These are phyloP conservation scores for Apiospora sp. DNA, from an alignment of 2,329 filamentous ascomycete genomes.

Conservation along the genomic window DNA sequence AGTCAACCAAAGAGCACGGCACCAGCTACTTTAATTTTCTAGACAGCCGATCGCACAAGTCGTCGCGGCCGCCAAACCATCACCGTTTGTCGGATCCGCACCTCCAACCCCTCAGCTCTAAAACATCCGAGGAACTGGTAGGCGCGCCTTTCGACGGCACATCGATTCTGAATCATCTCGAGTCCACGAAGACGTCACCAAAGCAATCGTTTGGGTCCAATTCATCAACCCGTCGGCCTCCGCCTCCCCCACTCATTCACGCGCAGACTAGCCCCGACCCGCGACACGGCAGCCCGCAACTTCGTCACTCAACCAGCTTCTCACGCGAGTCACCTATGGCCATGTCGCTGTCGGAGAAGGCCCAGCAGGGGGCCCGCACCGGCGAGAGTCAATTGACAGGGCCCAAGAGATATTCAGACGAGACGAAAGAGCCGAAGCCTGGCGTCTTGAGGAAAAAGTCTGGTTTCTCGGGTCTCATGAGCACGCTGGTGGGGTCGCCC, in stretches of 20 bases:
- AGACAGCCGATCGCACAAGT: slow-evolving; percentile 19
- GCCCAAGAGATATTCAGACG: slow-evolving; percentile 82
- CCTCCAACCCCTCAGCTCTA: slow-evolving; percentile 51
- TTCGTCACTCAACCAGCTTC: slow-evolving; percentile 71
- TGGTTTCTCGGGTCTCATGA: slow-evolving; percentile 88
- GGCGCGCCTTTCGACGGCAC: slow-evolving; percentile 72
- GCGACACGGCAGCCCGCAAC: slow-evolving; percentile 58
- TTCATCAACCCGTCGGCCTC: slow-evolving; percentile 39
- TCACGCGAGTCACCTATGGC: slow-evolving; percentile 59
- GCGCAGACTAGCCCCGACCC: slow-evolving; percentile 62
- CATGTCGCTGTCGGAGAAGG: slow-evolving; percentile 48
- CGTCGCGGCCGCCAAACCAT: slow-evolving; percentile 25
- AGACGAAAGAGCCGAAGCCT: slow-evolving; percentile 70
- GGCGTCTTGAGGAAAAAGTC: slow-evolving; percentile 80
- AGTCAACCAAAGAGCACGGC: slow-evolving; percentile 6
- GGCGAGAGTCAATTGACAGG: slow-evolving; percentile 57
- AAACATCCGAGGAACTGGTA: slow-evolving; percentile 66
- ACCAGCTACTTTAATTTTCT: background rate
- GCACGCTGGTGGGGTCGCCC: slow-evolving; percentile 81
- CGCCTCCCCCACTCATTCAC: slow-evolving; percentile 43
- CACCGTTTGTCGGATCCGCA: slow-evolving; percentile 45
- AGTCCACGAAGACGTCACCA: slow-evolving; percentile 55
- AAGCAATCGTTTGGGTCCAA: slow-evolving; percentile 32
- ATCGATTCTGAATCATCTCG: slow-evolving; percentile 67
- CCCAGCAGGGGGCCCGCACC: slow-evolving; percentile 47